phyloP scores from a whole-genome alignment of 2,329 filamentous ascomycete genomes.

The Talaromyces pinophilus region DNA sequence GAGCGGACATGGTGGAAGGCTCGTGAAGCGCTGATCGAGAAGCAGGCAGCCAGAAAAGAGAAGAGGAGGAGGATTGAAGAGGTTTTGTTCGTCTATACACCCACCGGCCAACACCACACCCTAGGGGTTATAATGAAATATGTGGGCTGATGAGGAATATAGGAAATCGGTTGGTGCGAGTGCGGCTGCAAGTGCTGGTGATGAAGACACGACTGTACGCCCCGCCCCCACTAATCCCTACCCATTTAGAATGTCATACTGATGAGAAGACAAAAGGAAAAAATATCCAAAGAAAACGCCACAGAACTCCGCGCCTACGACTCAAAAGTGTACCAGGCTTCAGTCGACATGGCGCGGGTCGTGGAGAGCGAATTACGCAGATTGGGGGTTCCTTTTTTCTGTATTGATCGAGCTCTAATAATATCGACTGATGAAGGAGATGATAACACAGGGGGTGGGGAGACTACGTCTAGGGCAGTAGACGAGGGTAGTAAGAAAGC shows the following conservation, averaged over 20 bases:
- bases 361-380: slow-evolving; percentile 58
- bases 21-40: slow-evolving; percentile 53
- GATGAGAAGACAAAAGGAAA: neutral
- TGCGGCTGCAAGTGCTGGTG: slow-evolving; percentile 15
- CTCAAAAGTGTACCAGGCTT: slow-evolving; percentile 62
- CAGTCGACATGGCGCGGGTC: slow-evolving; percentile 60
- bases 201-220: neutral
- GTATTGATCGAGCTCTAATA: slow-evolving; percentile 44
- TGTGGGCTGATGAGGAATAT: neutral
- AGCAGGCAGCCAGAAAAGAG: slow-evolving; percentile 54
- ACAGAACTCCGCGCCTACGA: slow-evolving; percentile 62
- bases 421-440: slow-evolving; percentile 47
- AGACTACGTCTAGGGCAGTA: neutral
- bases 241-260: neutral
- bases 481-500: slow-evolving; percentile 26
- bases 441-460: slow-evolving; percentile 20
- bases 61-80: slow-evolving; percentile 57
- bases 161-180: slow-evolving; percentile 52
- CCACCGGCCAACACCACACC: too few relatives aligned
- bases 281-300: slow-evolving; percentile 49
- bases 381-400: slow-evolving; percentile 64
- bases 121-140: too few relatives aligned
- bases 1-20: slow-evolving; percentile 63
- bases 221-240: too few relatives aligned
- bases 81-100: slow-evolving; percentile 49